Conservation (phyloP, 2,329 filamentous ascomycete genomes). For the Diaporthe australafricana region DNA sequence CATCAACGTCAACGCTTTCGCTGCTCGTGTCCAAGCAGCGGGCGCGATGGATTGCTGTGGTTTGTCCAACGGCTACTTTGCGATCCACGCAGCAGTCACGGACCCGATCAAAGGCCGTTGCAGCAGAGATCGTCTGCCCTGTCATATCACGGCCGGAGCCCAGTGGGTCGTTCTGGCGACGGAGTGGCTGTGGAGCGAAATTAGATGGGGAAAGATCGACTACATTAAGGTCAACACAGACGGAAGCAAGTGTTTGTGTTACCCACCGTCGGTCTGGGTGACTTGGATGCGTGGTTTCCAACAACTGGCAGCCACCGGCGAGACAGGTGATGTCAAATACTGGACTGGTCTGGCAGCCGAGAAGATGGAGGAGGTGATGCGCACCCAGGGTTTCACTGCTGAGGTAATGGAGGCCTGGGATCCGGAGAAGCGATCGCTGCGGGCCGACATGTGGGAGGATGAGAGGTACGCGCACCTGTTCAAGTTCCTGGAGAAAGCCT, state of each 20-base stretch:
- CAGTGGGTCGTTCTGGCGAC: neutral
- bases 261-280: neutral
- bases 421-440: neutral
- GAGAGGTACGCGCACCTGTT: neutral
- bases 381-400: neutral
- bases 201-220: neutral
- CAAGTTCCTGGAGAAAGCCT: neutral
- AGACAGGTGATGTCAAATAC: neutral
- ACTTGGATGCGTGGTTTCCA: neutral
- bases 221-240: neutral
- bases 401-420: slow-evolving; percentile 2
- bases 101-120: no score
- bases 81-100: no score
- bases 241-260: neutral
- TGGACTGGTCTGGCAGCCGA: neutral
- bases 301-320: neutral
- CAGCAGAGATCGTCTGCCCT: neutral
- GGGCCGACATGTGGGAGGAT: neutral
- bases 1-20: neutral
- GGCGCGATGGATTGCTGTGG: no score
- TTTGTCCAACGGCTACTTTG: no score
- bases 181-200: neutral
- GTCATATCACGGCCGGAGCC: neutral
- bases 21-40: neutral
- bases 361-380: neutral